Evolutionary conservation across 2,329 filamentous ascomycete genomes (phyloP), one percentile per base, ranked within the genome.

Genomic region (Epichloe amarillans): DNA sequence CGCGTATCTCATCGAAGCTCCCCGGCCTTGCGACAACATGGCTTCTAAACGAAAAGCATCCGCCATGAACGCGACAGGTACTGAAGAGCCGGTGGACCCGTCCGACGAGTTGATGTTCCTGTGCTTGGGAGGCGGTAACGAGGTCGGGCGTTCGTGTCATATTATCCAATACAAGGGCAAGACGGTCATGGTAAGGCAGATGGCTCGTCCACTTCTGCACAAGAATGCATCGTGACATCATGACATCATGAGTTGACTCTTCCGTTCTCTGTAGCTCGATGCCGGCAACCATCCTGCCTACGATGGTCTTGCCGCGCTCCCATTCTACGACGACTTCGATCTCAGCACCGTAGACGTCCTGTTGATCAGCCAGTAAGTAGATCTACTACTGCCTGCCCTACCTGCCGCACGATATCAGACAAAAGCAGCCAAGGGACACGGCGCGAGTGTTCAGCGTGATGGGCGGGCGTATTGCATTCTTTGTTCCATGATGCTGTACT

Each of bases 101-200:
- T 81, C 89, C 1, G 93, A 98, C 64, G 89, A 97, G 73, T 79
- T 98, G 52, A 86, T 89, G 72, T 98, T 98, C 62, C 78, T 95
- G 50, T 94, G 88, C 61, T 73, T 98, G 38, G 93, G 93, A 54
- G 93, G 93, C 54, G 93, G 93, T 58, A 97, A 96, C 67, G 93
- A 98, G 70, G 93, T 98, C 55, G 93, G 93, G 50, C 79, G 93
- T 57, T 97, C 93, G 57, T 97, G 93, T 68, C 93, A 98, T 66
- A 95, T 98, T 60, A 83, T 98, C 53, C 89, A 97, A 64, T 98
- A 98, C 78, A 98, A 97, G 71, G 93, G 93, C 55, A 98, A 98
- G 70, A 97, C 91, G 5, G 88, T 98, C 58, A 98, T 98, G 93
- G 89, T 94, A 73, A 60, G 62, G 49, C 19, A 44, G 19, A 23